These are phyloP conservation scores for Asterophora parasitica DNA, from an alignment of 768 basidiomycete species.

Conservation along the genomic window DNA sequence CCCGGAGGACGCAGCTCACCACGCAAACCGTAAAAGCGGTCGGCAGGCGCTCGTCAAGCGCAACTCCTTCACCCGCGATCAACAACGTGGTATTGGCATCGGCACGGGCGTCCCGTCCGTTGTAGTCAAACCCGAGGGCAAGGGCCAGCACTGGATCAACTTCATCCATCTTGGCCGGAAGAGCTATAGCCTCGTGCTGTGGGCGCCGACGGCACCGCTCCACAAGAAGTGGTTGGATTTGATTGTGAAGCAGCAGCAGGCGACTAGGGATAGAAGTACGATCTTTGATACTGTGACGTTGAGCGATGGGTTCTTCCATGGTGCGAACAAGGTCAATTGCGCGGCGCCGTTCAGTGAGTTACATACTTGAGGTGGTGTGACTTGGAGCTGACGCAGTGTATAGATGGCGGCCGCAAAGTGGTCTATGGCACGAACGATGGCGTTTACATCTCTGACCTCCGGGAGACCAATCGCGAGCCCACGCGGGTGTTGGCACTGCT, in stretches of 20 bases:
- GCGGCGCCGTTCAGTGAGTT: slow-evolving; percentile 85
- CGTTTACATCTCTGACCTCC: slow-evolving; percentile 88
- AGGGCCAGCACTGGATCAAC: slow-evolving; percentile 87
- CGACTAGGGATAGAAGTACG: slow-evolving; percentile 75
- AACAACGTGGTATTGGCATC: slow-evolving; percentile 29
- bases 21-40: slow-evolving; percentile 33
- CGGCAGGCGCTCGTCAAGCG: slow-evolving; percentile 44
- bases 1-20: slow-evolving; percentile 54
- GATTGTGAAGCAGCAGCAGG: slow-evolving; percentile 86
- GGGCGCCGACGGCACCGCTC: slow-evolving; percentile 79
- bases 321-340: slow-evolving; percentile 86
- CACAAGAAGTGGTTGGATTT: slow-evolving; percentile 94
- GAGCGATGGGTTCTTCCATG: slow-evolving; percentile 85
- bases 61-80: slow-evolving; percentile 37
- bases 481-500: slow-evolving; percentile 84
- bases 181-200: slow-evolving; percentile 86
- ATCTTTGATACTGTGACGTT: slow-evolving; percentile 84
- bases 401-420: slow-evolving; percentile 78
- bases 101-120: slow-evolving; percentile 44
- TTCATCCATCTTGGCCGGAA: slow-evolving; percentile 93
- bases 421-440: slow-evolving; percentile 98
- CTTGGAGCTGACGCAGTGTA: not conserved
- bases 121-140: slow-evolving; percentile 54
- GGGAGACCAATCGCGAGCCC: slow-evolving; percentile 73
- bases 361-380: slow-evolving; percentile 10